A percentile compares a stretch with the other conserved stretches of the same genome.
These are phyloP conservation scores for Isoetes taiwanensis DNA, from an alignment of 75 land plant genomes.

Conservation along the genomic window DNA sequence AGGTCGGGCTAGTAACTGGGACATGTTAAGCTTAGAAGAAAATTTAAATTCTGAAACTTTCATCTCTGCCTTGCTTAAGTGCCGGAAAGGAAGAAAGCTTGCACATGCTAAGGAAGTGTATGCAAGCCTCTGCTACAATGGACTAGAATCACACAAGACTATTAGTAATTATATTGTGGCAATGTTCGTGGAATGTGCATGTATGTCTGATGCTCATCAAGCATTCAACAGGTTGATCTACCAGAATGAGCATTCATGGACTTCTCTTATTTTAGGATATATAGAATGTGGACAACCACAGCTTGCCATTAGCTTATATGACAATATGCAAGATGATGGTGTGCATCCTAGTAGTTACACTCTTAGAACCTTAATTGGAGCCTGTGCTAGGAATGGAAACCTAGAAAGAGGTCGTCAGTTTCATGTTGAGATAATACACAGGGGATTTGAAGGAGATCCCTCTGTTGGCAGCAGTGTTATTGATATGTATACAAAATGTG, in stretches of 20 bases:
- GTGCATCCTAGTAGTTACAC: conserved; percentile 13
- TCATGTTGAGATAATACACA: conserved; percentile 26
- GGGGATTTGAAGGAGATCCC: conserved; percentile 17
- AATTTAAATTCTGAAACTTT: no score
- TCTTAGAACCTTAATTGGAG: conserved; percentile 20
- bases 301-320: no score
- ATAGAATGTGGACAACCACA: not conserved
- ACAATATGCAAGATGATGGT: not conserved
- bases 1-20: no score
- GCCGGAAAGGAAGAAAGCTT: no score
- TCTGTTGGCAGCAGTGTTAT: conserved; percentile 33
- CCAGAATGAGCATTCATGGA: not conserved
- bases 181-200: not conserved
- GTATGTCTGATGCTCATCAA: not conserved
- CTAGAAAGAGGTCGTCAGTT: conserved; percentile 30
- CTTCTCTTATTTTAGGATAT: not conserved
- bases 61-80: no score
- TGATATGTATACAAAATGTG: conserved; percentile 39
- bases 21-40: no score
- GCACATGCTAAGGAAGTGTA: no score
- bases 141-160: no score
- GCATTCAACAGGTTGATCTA: not conserved
- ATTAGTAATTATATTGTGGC: no score
- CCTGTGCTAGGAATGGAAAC: conserved; percentile 14
- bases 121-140: no score